Evolutionary conservation across 345 rosid species (phyloP), one percentile per base, ranked within the genome.

Genomic region (Linum usitatissimum): DNA sequence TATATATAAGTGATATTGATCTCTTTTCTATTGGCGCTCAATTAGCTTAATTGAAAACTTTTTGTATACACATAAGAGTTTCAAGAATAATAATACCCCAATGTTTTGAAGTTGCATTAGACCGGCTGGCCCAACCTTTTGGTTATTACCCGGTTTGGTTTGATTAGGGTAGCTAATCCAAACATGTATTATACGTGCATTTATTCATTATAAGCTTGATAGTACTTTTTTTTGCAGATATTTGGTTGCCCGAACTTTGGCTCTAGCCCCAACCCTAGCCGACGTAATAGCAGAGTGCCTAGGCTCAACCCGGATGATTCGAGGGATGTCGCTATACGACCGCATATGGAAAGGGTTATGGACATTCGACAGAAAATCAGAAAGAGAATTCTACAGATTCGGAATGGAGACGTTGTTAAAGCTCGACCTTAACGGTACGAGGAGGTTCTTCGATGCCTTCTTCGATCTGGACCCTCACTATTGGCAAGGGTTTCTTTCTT

Each of bases 341-440:
- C 75, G 59, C 65, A 83, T 74, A 23, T 86, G 92, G 92, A 73
- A 77, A 42, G 74, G 74, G 17, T 39, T 85, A 70, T 85, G 91
- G 88, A 81, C 91, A 53, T 51, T 55, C 36, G 84, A 83, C 55
- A 76, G 76, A 66, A 79, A 71, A 57, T 17, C 21, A 9, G 59
- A 28, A 4, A 75, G 88, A 65, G 82, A 86, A 48, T 83, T 75
- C 59, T 79, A 80, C 66, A 53, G 64, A 34, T 86, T 83, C 61
- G 85, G 88, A 9, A 86, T 86, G 92, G 92, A 86, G 75, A 81
- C 85, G 3, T 58, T 83, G 59, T 42, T 86, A 79, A 81, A 83
- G 70, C 82, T 83, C n/a, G 78, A 86, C 59, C 58, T 83, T 30
- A 53, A 71, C 7, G 82, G 85, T 53, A 80, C 76, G 1, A 78